These are phyloP conservation scores for Aciculoconidium aculeatum DNA, from an alignment of 805 yeast genomes.

Conservation along the genomic window DNA sequence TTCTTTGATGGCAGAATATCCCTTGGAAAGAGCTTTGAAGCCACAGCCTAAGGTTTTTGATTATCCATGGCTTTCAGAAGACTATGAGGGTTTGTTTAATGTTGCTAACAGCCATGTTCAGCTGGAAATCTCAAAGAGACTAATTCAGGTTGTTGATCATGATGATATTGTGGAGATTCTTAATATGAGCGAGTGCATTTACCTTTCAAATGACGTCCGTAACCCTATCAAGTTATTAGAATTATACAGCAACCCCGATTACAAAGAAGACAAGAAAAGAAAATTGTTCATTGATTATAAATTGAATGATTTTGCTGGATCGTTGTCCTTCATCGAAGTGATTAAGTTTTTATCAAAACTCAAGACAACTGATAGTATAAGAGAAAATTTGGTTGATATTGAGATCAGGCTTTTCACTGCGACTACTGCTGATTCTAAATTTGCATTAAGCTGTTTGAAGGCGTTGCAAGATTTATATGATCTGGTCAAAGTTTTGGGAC, in stretches of 20 bases:
- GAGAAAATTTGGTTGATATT: constrained; percentile 3
- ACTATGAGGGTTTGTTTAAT: too few relatives aligned
- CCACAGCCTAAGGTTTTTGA: too few relatives aligned
- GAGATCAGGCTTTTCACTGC: constrained; percentile 6
- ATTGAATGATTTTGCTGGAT: constrained; percentile 3
- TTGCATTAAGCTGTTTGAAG: constrained; percentile 4
- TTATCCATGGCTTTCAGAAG: too few relatives aligned
- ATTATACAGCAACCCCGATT: constrained; percentile 1
- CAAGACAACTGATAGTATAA: constrained; percentile 1
- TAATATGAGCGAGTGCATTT: constrained; percentile 2
- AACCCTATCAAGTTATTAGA: constrained; percentile 3
- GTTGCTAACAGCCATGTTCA: too few relatives aligned
- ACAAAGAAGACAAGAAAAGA: too few relatives aligned
- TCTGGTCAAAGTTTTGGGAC: constrained; percentile 5
- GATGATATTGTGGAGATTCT: constrained; percentile 2
- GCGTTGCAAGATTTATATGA: constrained; percentile 4
- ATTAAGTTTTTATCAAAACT: constrained; percentile 3
- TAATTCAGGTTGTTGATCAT: constrained; percentile 4
- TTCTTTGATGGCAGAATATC: too few relatives aligned
- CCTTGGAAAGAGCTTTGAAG: too few relatives aligned
- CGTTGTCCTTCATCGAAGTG: constrained; percentile 3
- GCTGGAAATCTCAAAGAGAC: neutral
- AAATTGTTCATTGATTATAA: constrained; percentile 6
- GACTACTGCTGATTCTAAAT: constrained; percentile 3
- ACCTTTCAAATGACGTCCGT: constrained; percentile 3